Evolutionary conservation across 2,329 filamentous ascomycete genomes (phyloP), one percentile per base, ranked within the genome.

Genomic region (Colletotrichum sp.): DNA sequence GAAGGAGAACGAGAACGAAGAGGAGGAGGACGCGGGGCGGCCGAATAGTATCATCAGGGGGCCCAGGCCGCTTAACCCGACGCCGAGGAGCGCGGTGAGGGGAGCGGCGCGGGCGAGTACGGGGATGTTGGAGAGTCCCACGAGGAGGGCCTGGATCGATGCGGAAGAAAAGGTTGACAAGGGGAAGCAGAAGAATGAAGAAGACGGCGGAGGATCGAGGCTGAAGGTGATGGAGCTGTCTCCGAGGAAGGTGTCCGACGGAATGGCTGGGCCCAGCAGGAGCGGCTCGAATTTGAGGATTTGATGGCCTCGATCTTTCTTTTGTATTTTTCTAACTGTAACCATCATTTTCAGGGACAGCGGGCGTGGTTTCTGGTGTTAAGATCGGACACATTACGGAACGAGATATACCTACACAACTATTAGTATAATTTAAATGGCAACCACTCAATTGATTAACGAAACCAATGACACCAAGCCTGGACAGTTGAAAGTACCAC

Each of bases 211-310:
- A 18, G 79, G 82, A 1, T 86, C 87, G 24, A 88, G 85, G 39
- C 73, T 86, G 34, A 86, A 85, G 2, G 69, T 88, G 65, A 86
- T 89, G 32, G 88, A 87, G 3, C 89, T 89, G 67, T 78, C 89
- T 73, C 82, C 86, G 75, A 81, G 81, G 34, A 87, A 87, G 49
- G 24, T 57, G 30, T 87, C 87, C 4, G 84, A 84, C n/a, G 80
- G 83, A 75, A 80, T 83, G 18, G 63, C 28, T 3, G 72, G 71
- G 21, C 24, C 59, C 2, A n/a, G 57, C 15, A 60, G 62, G 13
- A 55, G n/a, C 15, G 49, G 65, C 13, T 77, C 78, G 62, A 79
- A 62, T 15, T 67, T 82, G 78, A 81, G 82, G 69, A 81, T 83
- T 77, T 84, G 78, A 80, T 26, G 30, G 63, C n/a, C 36, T 72